Base-by-base conservation (phyloP, 1,284 basidiomycete species). In the Schizophyllum amplum region DNA sequence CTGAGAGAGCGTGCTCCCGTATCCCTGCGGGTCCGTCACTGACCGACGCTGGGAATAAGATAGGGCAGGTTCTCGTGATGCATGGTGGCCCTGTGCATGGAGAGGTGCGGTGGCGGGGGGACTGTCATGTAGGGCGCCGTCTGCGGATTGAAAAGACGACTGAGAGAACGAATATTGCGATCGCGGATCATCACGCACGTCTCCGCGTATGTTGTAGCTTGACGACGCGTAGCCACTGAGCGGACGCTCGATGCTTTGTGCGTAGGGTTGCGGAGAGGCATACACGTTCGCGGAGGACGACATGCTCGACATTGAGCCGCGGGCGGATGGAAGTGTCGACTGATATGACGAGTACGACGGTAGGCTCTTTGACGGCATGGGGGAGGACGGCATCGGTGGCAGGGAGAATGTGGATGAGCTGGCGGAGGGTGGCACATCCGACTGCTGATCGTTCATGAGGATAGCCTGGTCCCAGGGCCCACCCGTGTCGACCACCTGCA, bases 381-480 rank as follows among this genome's bases (percentile, higher is more conserved):
- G 33, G 33, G 33, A 42, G 11, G 69, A 59, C 73, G 72, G 63
- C 77, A 79, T 9, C 23, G 68, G 63, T 27, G 74, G 64, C 22
- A 75, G 69, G 20, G 71, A 66, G 26, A 78, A 69, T 15, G 76
- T 64, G 9, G 71, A 62, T 26, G 71, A 69, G 11, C 72, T 66
- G 26, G 68, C 57, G 26, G 65, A 63, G 20, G 71, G 67, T 46
- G 70, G 66, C 51, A 55, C 57, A 51, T 75, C 72, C 11, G 75
- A 66, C 53, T 75, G 74, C 51, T 79, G 77, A 47, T 83, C 81
- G 54, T 68, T 71, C 66, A 83, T 74, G 52, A 83, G 73, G 60
- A 85, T 74, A 13, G 75, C 69, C 47, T 84, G 79, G 49, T 82
- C 77, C 86, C 86, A 87, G 53, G 71, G 67, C 13, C 59, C 71